Conservation (phyloP, 805 yeast species). For the Metschnikowia continentalis region DNA sequence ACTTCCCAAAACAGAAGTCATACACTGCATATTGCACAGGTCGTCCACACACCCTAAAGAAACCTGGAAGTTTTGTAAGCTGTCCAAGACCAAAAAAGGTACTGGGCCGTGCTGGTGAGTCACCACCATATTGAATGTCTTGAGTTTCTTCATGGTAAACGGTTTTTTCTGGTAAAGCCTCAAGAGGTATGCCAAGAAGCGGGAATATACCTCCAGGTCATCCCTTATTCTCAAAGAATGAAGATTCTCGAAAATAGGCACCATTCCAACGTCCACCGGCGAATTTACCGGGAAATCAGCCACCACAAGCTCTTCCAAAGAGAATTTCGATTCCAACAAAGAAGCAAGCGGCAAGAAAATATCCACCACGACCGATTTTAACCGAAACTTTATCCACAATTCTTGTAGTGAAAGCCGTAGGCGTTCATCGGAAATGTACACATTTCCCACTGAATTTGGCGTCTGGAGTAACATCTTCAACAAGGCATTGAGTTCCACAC, state of each 20-base stretch:
- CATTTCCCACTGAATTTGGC: constrained; percentile 9
- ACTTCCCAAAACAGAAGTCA: constrained; percentile 38
- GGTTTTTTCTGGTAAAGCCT: constrained; percentile 9
- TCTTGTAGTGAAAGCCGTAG: constrained; percentile 7
- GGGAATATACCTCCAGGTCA: constrained; percentile 6
- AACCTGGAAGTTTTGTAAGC: constrained; percentile 35
- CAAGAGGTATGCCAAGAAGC: constrained; percentile 5
- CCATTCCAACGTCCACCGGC: background rate
- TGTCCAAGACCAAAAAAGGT: constrained; percentile 18
- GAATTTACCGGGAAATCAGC: constrained; percentile 6
- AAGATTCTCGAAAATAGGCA: constrained; percentile 8
- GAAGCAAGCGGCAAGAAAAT: constrained; percentile 6
- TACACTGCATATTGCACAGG: constrained; percentile 40
- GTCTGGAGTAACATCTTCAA: constrained; percentile 5
- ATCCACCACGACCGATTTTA: constrained; percentile 22
- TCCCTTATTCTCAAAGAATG: constrained; percentile 8
- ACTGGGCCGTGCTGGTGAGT: constrained; percentile 13
- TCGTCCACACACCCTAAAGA: constrained; percentile 50
- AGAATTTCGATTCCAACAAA: background rate
- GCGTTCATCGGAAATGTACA: constrained; percentile 18
- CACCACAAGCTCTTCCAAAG: constrained; percentile 11
- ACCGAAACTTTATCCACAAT: constrained; percentile 12
- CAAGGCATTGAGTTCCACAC: constrained; percentile 2
- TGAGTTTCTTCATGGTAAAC: constrained; percentile 13
- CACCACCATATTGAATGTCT: constrained; percentile 25